Conservation (phyloP, 148 eudicot species). For the Chenopodium formosanum region DNA sequence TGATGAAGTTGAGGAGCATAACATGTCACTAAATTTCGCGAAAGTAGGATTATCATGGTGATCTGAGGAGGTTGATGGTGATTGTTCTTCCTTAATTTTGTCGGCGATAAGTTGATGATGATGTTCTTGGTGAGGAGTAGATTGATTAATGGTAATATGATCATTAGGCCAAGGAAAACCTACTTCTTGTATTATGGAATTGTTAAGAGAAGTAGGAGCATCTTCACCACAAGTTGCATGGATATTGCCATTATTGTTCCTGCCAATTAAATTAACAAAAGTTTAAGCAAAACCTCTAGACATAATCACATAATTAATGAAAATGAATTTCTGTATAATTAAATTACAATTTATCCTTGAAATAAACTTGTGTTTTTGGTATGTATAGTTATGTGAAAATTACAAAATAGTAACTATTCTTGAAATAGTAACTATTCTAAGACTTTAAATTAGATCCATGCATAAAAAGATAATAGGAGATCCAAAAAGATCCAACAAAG, state of each 20-base stretch:
- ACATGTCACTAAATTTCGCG: conserved; percentile 42
- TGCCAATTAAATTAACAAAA: conserved; percentile 24
- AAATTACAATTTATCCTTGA: too few species aligned
- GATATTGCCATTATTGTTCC: conserved; percentile 33
- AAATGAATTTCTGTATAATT: neutral
- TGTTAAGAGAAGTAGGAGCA: conserved; percentile 20
- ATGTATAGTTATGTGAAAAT: neutral
- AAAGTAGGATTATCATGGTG: conserved; percentile 19
- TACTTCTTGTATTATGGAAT: conserved; percentile 48
- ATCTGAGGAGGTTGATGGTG: conserved; percentile 27
- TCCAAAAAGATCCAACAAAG: neutral
- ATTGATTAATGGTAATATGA: conserved; percentile 18
- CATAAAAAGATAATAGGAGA: neutral
- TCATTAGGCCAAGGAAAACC: conserved; percentile 36
- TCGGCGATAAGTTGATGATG: conserved; percentile 26
- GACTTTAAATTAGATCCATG: conserved; percentile 3
- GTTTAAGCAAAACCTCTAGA: neutral
- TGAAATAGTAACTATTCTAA: neutral
- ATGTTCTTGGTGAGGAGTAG: conserved; percentile 22
- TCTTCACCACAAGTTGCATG: conserved; percentile 33
- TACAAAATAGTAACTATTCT: too few species aligned
- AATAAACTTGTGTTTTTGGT: too few species aligned
- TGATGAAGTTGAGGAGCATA: conserved; percentile 35
- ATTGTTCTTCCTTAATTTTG: conserved; percentile 28
- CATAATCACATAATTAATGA: neutral